phyloP scores from a whole-genome alignment of 768 basidiomycete genomes.

The Dentipellis sp. region DNA sequence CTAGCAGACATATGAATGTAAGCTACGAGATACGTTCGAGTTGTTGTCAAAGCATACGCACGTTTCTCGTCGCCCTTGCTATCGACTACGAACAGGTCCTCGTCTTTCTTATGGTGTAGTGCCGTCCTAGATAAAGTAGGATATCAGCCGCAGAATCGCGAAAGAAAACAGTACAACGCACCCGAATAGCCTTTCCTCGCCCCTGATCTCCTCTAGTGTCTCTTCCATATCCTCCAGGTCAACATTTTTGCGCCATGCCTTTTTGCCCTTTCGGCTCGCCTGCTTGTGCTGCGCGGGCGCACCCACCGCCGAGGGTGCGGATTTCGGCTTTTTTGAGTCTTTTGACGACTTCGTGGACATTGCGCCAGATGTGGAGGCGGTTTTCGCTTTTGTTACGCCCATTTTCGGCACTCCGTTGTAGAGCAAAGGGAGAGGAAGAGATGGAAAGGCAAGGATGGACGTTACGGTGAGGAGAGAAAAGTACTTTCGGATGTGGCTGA shows the following conservation, averaged over 20 bases:
- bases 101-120: conserved; percentile 58
- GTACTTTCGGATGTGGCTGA: no score
- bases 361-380: background rate
- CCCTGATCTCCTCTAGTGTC: conserved; percentile 63
- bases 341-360: no score
- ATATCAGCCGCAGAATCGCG: background rate
- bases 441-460: no score
- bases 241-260: conserved; percentile 90
- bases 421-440: no score
- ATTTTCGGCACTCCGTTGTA: background rate
- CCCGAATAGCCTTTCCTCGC: conserved; percentile 80
- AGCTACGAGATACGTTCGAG: background rate
- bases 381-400: background rate
- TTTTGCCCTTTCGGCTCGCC: conserved; percentile 81
- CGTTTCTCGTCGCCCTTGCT: conserved; percentile 68
- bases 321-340: conserved; percentile 1
- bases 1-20: conserved; percentile 24
- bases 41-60: conserved; percentile 22
- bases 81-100: conserved; percentile 76
- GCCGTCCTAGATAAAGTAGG: conserved; percentile 33
- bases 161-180: conserved; percentile 25
- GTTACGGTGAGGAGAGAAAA: no score
- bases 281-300: conserved; percentile 60
- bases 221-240: conserved; percentile 74
- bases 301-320: conserved; percentile 24